Percentiles rank a stretch among this genome's conserved stretches.
phyloP scores from a whole-genome alignment of 805 yeast genomes.

The Candida methanosorbosa region DNA sequence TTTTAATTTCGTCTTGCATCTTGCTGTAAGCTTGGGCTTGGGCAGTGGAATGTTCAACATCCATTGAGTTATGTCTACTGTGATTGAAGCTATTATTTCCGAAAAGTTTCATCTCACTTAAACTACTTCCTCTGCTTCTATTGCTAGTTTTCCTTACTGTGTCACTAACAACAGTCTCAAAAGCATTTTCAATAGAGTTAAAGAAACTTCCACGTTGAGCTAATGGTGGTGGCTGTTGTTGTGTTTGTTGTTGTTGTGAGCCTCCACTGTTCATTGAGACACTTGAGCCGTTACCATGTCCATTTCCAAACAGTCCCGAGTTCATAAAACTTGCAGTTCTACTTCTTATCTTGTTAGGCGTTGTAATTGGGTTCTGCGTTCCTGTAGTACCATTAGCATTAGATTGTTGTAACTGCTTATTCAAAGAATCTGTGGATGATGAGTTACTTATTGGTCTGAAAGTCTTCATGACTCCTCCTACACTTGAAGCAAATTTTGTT shows the following conservation, averaged over 20 bases:
- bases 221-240: neutral
- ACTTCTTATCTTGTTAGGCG: conserved; percentile 16
- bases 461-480: conserved; percentile 27
- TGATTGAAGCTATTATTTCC: neutral
- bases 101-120: conserved; percentile 1
- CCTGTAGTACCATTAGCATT: conserved; percentile 1
- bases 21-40: neutral
- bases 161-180: conserved; percentile 17
- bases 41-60: neutral
- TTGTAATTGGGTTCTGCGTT: neutral
- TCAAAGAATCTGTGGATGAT: conserved; percentile 23
- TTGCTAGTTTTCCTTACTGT: conserved; percentile 9
- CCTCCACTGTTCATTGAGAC: neutral
- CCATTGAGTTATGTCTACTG: neutral
- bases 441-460: conserved; percentile 24
- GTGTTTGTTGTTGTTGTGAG: neutral
- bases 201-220: conserved; percentile 5
- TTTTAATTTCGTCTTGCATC: neutral
- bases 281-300: neutral
- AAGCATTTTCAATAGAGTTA: conserved; percentile 23
- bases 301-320: conserved; percentile 12
- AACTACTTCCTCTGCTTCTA: conserved; percentile 21
- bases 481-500: conserved; percentile 20
- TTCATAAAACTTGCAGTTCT: conserved; percentile 24
- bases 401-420: conserved; percentile 6